A percentile compares a stretch with the other conserved stretches of the same genome.
Conservation (phyloP, 2,329 filamentous ascomycete species). For the Ustilaginoidea virens region DNA sequence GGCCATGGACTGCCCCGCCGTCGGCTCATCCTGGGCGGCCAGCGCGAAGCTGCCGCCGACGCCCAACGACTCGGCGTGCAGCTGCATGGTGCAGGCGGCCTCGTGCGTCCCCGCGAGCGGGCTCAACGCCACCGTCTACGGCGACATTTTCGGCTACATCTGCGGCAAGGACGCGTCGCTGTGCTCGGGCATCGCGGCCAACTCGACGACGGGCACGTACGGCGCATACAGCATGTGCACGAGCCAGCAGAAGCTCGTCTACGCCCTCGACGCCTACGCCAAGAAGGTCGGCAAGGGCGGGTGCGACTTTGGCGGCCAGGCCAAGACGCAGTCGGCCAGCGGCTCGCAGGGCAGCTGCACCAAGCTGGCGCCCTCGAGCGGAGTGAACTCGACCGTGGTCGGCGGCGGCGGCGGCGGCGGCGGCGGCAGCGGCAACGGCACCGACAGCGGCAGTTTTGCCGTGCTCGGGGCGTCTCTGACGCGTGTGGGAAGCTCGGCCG, state of each 20-base stretch:
- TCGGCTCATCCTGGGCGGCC: conserved; percentile 47
- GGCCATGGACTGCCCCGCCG: conserved; percentile 55
- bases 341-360: conserved; percentile 37
- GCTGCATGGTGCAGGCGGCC: conserved; percentile 69
- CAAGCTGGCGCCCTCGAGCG: conserved; percentile 46
- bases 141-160: conserved; percentile 59
- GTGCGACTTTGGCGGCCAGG: conserved; percentile 59
- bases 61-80: conserved; percentile 65
- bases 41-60: conserved; percentile 60
- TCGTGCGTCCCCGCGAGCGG: conserved; percentile 49
- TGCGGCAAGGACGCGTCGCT: conserved; percentile 42
- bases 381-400: not conserved
- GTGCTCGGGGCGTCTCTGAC: conserved; percentile 19
- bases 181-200: conserved; percentile 48
- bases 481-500: conserved; percentile 26
- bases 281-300: conserved; percentile 33
- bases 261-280: conserved; percentile 62
- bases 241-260: conserved; percentile 54
- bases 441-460: conserved; percentile 18
- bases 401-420: not conserved
- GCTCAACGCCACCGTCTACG: conserved; percentile 43
- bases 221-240: conserved; percentile 69
- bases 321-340: conserved; percentile 33
- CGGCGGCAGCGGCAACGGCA: not conserved
- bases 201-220: conserved; percentile 35